These are phyloP conservation scores for Leersia perrieri DNA, from an alignment of 176 grass and related monocot species.

Conservation along the genomic window DNA sequence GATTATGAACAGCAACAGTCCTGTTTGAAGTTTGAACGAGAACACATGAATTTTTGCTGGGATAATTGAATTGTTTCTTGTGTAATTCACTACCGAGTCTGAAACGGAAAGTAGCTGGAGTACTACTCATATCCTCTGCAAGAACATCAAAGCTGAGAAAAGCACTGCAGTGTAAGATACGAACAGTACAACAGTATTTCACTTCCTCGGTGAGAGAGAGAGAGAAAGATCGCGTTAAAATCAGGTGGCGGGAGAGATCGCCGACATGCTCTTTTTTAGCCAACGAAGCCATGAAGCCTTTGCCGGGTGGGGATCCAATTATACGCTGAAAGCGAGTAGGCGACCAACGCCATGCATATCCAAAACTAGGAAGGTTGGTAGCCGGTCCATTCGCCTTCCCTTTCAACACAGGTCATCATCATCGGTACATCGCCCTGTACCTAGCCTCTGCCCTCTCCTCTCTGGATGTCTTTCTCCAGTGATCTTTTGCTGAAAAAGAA, in stretches of 20 bases:
- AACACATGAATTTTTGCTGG: neutral
- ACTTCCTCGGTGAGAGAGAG: neutral
- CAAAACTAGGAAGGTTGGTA: constrained; percentile 43
- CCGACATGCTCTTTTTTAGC: constrained; percentile 28
- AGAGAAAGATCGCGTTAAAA: neutral
- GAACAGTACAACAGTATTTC: too few relatives aligned
- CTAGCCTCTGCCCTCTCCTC: neutral
- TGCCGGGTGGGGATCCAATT: constrained; percentile 32
- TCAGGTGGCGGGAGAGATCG: neutral
- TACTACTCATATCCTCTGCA: neutral
- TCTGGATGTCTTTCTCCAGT: neutral
- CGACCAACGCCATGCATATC: constrained; percentile 24
- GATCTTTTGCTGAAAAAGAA: neutral
- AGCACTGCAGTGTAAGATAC: neutral
- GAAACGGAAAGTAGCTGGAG: too few relatives aligned
- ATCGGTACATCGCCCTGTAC: neutral
- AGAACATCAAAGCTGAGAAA: neutral
- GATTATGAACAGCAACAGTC: neutral
- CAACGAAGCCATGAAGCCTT: constrained; percentile 39
- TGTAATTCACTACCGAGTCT: neutral
- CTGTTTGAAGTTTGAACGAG: neutral
- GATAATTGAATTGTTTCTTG: neutral
- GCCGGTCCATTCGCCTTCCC: constrained; percentile 34
- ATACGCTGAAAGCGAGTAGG: constrained; percentile 26
- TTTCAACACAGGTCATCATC: constrained; percentile 43